Evolutionary conservation across 352 stramenopile genomes (phyloP).

Genomic region (Aphanomyces cochlioides): DNA sequence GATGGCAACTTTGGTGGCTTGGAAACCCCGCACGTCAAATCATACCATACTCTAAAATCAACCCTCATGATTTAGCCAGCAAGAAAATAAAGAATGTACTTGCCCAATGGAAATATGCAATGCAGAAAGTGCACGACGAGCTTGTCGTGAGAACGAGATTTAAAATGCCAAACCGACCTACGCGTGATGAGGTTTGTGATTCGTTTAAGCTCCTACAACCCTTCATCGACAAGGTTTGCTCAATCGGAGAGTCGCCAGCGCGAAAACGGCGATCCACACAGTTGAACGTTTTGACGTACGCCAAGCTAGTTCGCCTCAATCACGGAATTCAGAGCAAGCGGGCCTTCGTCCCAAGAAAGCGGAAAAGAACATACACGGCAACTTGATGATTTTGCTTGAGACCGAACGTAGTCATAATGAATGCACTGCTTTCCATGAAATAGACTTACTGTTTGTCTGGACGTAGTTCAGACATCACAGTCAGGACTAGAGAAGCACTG

Average conservation of each 20-base stretch:
- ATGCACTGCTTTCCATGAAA: no score
- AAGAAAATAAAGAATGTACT: neutral
- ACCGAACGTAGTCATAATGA: no score
- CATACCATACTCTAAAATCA: neutral
- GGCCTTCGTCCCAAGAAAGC: no score
- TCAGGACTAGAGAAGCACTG: no score
- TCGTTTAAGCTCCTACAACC: neutral
- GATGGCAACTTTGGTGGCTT: neutral
- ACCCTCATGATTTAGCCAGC: neutral
- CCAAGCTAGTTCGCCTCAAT: neutral
- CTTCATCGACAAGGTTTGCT: neutral
- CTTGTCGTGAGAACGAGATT: neutral
- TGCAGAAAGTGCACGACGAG: neutral
- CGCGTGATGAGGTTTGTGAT: neutral
- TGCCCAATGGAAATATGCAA: neutral
- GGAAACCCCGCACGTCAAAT: neutral
- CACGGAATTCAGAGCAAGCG: no score
- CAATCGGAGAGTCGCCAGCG: neutral
- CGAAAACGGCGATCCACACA: neutral
- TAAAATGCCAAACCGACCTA: neutral
- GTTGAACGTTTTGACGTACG: neutral
- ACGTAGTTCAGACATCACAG: no score
- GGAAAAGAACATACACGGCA: no score
- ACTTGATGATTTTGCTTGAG: no score
- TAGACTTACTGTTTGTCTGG: no score